Conservation (phyloP, 106 monocot genomes). For the Dactylorhiza incarnata region DNA sequence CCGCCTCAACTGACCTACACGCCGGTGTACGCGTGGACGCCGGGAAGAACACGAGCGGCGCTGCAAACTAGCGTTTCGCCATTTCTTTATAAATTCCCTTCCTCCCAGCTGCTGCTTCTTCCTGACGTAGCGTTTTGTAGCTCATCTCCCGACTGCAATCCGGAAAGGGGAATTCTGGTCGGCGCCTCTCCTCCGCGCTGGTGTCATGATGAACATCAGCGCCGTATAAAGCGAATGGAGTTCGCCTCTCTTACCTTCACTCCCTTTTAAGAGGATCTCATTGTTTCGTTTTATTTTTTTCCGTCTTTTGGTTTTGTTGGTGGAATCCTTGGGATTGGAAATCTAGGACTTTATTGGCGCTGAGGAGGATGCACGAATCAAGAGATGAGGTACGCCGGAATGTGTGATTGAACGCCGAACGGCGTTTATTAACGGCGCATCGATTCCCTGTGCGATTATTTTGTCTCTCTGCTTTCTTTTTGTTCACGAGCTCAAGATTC, state of each 20-base stretch:
- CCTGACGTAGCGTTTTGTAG: background rate
- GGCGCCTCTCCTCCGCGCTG: background rate
- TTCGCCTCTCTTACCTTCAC: background rate
- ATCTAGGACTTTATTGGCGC: background rate
- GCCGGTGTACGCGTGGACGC: background rate
- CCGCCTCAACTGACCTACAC: too few species aligned
- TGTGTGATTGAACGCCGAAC: slow-evolving; percentile 2
- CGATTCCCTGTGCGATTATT: slow-evolving; percentile 3
- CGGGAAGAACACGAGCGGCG: background rate
- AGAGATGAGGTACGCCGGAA: slow-evolving; percentile 5
- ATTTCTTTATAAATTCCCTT: background rate
- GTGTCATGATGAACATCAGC: background rate
- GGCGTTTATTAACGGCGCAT: background rate
- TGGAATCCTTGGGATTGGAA: background rate
- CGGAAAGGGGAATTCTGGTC: background rate
- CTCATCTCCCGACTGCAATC: background rate
- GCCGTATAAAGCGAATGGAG: background rate
- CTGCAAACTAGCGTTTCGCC: background rate
- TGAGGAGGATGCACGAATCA: background rate
- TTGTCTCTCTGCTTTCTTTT: background rate
- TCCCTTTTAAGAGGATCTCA: background rate
- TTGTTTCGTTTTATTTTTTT: too few species aligned
- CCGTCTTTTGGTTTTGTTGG: too few species aligned
- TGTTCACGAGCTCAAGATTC: slow-evolving; percentile 8
- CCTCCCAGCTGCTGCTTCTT: background rate